These are phyloP conservation scores for Fonsecaea erecta DNA, from an alignment of 2,329 filamentous ascomycete genomes.

Conservation along the genomic window DNA sequence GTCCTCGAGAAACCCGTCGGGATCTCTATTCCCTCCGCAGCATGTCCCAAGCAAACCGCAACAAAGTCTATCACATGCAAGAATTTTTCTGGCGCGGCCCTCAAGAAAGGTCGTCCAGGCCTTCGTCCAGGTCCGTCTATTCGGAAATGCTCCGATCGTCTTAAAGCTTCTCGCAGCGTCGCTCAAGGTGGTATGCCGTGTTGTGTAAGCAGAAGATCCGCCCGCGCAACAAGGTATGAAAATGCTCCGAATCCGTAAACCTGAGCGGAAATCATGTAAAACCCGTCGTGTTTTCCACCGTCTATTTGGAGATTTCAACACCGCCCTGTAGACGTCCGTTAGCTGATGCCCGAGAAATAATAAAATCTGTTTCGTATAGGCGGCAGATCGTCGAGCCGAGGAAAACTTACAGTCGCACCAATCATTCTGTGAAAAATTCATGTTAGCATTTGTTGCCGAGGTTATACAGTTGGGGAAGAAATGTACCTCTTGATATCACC, in stretches of 20 bases:
- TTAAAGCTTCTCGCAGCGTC: constrained; percentile 10
- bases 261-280: constrained; percentile 11
- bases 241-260: constrained; percentile 13
- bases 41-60: constrained; percentile 11
- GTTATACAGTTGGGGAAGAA: neutral
- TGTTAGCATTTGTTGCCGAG: neutral
- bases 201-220: constrained; percentile 17
- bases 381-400: neutral
- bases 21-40: neutral
- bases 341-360: neutral
- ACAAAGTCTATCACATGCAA: constrained; percentile 21
- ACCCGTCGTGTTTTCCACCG: constrained; percentile 3
- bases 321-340: constrained; percentile 4
- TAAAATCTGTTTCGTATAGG: neutral
- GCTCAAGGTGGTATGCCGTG: constrained; percentile 9
- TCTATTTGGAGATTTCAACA: constrained; percentile 31
- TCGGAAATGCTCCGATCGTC: constrained; percentile 12
- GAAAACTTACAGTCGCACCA: constrained; percentile 15
- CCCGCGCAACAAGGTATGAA: constrained; percentile 15
- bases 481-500: constrained; percentile 59
- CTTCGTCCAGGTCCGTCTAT: constrained; percentile 17
- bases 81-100: neutral
- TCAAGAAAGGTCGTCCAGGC: constrained; percentile 11
- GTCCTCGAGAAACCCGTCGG: constrained; percentile 1
- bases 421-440: constrained; percentile 12